Evolutionary conservation across 2,329 filamentous ascomycete species (phyloP).

Genomic region (Clonostachys chloroleuca): DNA sequence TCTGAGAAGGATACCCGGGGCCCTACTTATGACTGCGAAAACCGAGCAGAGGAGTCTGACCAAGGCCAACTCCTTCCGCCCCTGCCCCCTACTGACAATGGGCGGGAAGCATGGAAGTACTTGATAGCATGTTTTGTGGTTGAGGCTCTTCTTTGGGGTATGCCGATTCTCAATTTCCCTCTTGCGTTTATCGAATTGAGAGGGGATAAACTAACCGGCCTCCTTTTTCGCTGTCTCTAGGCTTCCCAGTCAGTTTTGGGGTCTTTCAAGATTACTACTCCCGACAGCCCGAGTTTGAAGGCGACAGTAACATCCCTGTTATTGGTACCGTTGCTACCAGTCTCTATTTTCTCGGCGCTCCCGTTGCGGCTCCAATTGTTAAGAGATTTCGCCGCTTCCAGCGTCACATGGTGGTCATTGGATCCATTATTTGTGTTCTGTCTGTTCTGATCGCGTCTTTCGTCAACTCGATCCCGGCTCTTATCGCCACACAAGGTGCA

Average conservation of each 20-base stretch:
- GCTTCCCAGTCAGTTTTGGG: slow-evolving; percentile 65
- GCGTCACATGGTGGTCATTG: slow-evolving; percentile 41
- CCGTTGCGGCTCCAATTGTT: slow-evolving; percentile 40
- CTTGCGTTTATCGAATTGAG: background rate
- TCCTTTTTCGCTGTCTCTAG: slow-evolving; percentile 23
- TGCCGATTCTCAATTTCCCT: background rate
- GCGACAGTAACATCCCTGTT: slow-evolving; percentile 49
- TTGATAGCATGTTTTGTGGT: background rate
- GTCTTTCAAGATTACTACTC: slow-evolving; percentile 69
- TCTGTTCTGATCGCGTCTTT: slow-evolving; percentile 48
- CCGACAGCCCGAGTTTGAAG: slow-evolving; percentile 51
- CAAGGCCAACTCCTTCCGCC: background rate
- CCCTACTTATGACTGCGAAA: background rate
- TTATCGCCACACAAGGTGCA: slow-evolving; percentile 58
- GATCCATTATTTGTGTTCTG: background rate
- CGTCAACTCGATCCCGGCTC: slow-evolving; percentile 42
- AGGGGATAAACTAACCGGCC: no score
- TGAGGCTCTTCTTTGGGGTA: background rate
- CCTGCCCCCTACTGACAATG: background rate
- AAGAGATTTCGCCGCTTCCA: slow-evolving; percentile 33
- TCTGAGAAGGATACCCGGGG: no score
- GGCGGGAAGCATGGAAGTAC: background rate
- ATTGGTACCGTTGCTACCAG: slow-evolving; percentile 60
- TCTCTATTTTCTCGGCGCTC: slow-evolving; percentile 50
- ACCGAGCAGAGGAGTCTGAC: background rate